Evolutionary conservation across 768 basidiomycete species (phyloP).

Genomic region (Trametes maxima): DNA sequence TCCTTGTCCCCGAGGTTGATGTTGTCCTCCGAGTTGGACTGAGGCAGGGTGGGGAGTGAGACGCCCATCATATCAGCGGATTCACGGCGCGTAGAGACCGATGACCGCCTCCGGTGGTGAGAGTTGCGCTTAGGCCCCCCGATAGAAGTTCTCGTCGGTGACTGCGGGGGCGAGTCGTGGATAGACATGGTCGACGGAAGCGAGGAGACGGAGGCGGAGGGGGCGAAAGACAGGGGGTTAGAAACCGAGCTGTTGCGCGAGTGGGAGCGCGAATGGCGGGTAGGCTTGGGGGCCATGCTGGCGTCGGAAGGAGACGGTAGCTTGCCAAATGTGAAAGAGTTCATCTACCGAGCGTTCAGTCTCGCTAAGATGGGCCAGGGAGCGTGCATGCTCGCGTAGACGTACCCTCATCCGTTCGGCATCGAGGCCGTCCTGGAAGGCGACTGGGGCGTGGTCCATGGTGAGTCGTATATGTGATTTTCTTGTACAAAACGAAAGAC

Average conservation of each 20-base stretch:
- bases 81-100: conserved; percentile 87
- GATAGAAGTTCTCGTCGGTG: conserved; percentile 32
- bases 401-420: conserved; percentile 48
- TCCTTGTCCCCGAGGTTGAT: conserved; percentile 72
- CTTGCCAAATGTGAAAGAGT: conserved; percentile 70
- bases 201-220: conserved; percentile 26
- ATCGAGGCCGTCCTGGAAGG: conserved; percentile 36
- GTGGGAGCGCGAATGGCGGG: conserved; percentile 65
- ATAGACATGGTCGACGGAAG: conserved; percentile 38
- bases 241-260: conserved; percentile 65
- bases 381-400: neutral
- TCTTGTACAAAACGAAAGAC: conserved; percentile 38
- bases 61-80: conserved; percentile 92
- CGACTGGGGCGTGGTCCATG: conserved; percentile 44
- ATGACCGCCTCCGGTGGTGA: conserved; percentile 83
- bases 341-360: conserved; percentile 48
- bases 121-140: conserved; percentile 62
- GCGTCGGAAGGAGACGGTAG: conserved; percentile 36
- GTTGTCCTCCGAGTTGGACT: conserved; percentile 64
- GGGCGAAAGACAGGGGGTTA: conserved; percentile 35
- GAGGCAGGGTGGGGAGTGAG: conserved; percentile 62
- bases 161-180: conserved; percentile 40
- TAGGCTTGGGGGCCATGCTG: conserved; percentile 39
- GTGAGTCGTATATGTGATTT: conserved; percentile 25
- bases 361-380: conserved; percentile 9